Evolutionary conservation across 768 basidiomycete genomes (phyloP).

Genomic region (Boletus patriciae): DNA sequence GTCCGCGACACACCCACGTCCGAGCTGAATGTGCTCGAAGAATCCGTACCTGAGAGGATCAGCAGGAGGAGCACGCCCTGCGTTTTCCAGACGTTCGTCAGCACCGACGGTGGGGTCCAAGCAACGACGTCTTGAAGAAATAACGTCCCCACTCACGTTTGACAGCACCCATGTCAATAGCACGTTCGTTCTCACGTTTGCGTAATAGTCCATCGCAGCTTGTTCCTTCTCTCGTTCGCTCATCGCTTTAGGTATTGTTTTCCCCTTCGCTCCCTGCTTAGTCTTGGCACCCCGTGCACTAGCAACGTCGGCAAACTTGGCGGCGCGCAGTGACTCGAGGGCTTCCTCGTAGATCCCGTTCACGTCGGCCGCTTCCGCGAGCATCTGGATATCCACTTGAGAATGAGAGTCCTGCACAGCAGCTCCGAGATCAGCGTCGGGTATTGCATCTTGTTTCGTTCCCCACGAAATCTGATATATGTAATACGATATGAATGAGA

Average conservation of each 20-base stretch:
- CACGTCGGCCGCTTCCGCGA: conserved; percentile 77
- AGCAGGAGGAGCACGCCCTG: conserved; percentile 69
- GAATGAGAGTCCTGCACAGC: conserved; percentile 78
- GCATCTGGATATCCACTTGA: conserved; percentile 85
- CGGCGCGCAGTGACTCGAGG: conserved; percentile 64
- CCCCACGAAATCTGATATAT: conserved; percentile 80
- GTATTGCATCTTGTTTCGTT: conserved; percentile 83
- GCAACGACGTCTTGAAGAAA: neutral
- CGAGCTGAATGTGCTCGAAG: conserved; percentile 59
- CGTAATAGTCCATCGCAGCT: conserved; percentile 83
- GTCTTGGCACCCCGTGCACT: conserved; percentile 2
- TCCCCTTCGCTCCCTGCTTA: conserved; percentile 4
- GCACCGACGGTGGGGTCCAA: neutral
- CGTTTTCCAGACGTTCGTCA: neutral
- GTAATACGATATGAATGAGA: conserved; percentile 5
- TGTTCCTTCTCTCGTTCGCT: conserved; percentile 66
- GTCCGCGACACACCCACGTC: conserved; percentile 51
- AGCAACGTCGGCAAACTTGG: conserved; percentile 41
- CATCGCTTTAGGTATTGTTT: conserved; percentile 26
- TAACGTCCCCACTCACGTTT: conserved; percentile 52
- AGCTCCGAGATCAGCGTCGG: conserved; percentile 77
- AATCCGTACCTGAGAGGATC: conserved; percentile 61
- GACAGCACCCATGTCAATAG: conserved; percentile 81
- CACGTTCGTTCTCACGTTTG: conserved; percentile 81
- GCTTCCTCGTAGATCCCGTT: conserved; percentile 86